Evolutionary conservation across 169 alveolate genomes (phyloP), one percentile per base, ranked within the genome.

Genomic region (Cryptosporidium bovis): DNA sequence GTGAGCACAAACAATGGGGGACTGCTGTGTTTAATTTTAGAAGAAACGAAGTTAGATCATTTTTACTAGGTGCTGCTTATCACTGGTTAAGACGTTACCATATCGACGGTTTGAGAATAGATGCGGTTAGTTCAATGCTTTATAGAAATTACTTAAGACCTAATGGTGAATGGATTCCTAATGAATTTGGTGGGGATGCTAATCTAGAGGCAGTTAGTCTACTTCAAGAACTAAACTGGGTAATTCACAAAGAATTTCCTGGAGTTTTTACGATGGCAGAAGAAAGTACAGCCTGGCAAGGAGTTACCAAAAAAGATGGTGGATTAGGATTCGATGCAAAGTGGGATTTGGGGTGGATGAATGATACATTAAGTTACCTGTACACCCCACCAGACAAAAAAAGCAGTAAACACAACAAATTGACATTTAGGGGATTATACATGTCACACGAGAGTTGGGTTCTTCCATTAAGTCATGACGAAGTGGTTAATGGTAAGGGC

Each of bases 341-440:
- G 69, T 91, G 94, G 94, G 94, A 91, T 44, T 69, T 91, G 69
- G 94, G 94, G 7, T 91, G 94, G 94, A 91, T 91, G 94, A 91
- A 91, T 82, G 94, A 91, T 68, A 91, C 93, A 5, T 82, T 91
- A 15, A 67, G 90, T 56, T 91, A 91, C 44, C 56, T 91, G 36
- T 90, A 91, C 51, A 60, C 91, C 51, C 94, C 94, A 18, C 84
- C 83, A 33, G 82, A 83, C 50, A 82, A 82, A 29, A 83, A 92
- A 10, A 67, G 77, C 29, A 65, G 90, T 15, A 82, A 90, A 66
- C 94, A 91, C 77, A 85, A 90, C 84, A 91, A 91, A 12, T 91
- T 91, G 18, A 91, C 94, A 15, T 91, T 91, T 67, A 90, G 94
- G 18, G 94, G 94, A n/a, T 89, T 91, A 34, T 91, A 91, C 71